These are phyloP conservation scores for Candida lessepsii DNA, from an alignment of 805 yeast species.

Conservation along the genomic window DNA sequence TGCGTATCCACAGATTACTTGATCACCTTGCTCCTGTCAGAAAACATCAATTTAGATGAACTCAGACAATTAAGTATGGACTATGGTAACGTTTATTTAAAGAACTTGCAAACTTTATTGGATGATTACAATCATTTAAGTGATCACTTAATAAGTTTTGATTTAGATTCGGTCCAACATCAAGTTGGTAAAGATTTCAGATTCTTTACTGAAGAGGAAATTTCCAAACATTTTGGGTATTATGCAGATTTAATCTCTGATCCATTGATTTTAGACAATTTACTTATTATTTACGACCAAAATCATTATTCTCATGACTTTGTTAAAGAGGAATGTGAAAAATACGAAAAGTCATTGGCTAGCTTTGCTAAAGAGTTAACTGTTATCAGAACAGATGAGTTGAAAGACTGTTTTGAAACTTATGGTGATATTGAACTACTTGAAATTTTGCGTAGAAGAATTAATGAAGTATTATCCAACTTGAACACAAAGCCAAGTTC, in stretches of 20 bases:
- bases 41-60: background rate
- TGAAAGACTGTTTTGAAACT: constrained; percentile 6
- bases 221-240: constrained; percentile 15
- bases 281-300: constrained; percentile 10
- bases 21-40: constrained; percentile 7
- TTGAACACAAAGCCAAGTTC: constrained; percentile 16
- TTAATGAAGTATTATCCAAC: constrained; percentile 17
- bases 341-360: background rate
- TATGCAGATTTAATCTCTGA: constrained; percentile 13
- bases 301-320: background rate
- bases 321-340: background rate
- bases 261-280: constrained; percentile 15
- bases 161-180: constrained; percentile 8
- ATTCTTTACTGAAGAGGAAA: constrained; percentile 12
- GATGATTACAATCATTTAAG: constrained; percentile 12
- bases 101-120: constrained; percentile 11
- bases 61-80: constrained; percentile 4
- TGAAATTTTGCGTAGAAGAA: constrained; percentile 16
- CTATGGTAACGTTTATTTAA: constrained; percentile 12
- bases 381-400: constrained; percentile 20
- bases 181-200: constrained; percentile 13
- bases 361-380: constrained; percentile 15
- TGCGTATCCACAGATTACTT: constrained; percentile 11
- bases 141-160: constrained; percentile 6
- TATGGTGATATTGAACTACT: constrained; percentile 16